Conservation (phyloP, 371 early-diverging fungal species). For the Mortierella sp. region DNA sequence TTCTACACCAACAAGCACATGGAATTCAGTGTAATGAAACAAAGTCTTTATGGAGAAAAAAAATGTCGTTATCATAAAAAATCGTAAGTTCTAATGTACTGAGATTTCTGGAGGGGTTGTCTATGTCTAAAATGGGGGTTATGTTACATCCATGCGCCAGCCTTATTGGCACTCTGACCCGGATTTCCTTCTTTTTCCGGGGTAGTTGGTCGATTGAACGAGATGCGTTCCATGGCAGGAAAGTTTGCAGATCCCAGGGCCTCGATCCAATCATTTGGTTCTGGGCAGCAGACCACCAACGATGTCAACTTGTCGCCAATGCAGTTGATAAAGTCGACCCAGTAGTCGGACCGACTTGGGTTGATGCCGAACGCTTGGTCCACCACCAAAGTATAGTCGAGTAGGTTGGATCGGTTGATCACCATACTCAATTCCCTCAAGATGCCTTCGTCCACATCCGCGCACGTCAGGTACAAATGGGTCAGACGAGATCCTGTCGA, state of each 20-base stretch:
- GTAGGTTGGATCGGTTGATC: constrained; percentile 8
- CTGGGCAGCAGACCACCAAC: constrained; percentile 6
- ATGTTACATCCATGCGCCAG: too few relatives aligned
- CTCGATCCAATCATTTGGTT: constrained; percentile 12
- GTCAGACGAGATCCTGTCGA: constrained; percentile 1
- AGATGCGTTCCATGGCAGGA: constrained; percentile 12
- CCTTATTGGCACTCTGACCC: too few relatives aligned
- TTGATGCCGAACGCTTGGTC: constrained; percentile 5
- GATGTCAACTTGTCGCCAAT: constrained; percentile 6
- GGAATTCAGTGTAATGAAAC: too few relatives aligned
- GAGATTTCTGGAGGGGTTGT: too few relatives aligned
- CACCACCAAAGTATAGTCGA: constrained; percentile 1
- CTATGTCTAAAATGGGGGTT: too few relatives aligned
- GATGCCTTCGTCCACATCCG: constrained; percentile 11
- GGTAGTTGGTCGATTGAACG: neutral
- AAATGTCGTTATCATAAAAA: too few relatives aligned
- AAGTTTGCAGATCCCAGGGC: constrained; percentile 5
- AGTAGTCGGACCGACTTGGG: neutral
- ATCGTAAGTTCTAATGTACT: too few relatives aligned
- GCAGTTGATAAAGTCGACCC: constrained; percentile 6
- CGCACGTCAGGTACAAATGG: constrained; percentile 5
- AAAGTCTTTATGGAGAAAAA: too few relatives aligned
- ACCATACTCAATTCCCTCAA: constrained; percentile 8
- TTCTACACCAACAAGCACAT: too few relatives aligned
- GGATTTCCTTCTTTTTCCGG: too few relatives aligned